Conservation (phyloP, 177 flowering plant species). For the Telopea speciosissima region DNA sequence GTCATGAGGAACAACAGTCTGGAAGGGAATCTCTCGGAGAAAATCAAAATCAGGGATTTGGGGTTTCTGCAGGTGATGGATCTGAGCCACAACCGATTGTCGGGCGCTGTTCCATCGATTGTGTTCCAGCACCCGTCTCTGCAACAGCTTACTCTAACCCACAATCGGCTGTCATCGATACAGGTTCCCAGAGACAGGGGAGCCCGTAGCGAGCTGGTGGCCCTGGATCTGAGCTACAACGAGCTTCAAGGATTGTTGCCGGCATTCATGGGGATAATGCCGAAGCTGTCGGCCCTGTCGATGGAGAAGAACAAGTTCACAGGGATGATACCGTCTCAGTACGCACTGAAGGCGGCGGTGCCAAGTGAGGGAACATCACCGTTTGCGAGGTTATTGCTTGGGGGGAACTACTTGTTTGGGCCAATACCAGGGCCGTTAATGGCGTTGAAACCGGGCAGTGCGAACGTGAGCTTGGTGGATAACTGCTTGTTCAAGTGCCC, state of each 20-base stretch:
- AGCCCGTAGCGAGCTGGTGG: slow-evolving; percentile 49
- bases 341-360: slow-evolving; percentile 44
- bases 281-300: slow-evolving; percentile 62
- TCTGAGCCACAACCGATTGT: slow-evolving; percentile 62
- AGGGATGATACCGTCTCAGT: slow-evolving; percentile 72
- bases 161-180: no score
- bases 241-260: slow-evolving; percentile 58
- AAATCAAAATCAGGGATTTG: slow-evolving; percentile 38
- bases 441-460: slow-evolving; percentile 60
- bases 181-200: slow-evolving; percentile 39
- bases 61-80: slow-evolving; percentile 61
- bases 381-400: slow-evolving; percentile 61
- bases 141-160: slow-evolving; percentile 73
- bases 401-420: slow-evolving; percentile 82
- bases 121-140: slow-evolving; percentile 71
- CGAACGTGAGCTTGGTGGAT: slow-evolving; percentile 46
- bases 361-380: slow-evolving; percentile 40
- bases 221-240: slow-evolving; percentile 66
- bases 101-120: slow-evolving; percentile 48
- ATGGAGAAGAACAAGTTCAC: slow-evolving; percentile 70
- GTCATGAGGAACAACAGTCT: no score
- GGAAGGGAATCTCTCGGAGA: no score
- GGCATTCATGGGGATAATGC: slow-evolving; percentile 60
- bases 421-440: slow-evolving; percentile 61
- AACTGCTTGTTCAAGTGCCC: slow-evolving; percentile 81